phyloP scores from a whole-genome alignment of 2,329 filamentous ascomycete species.

The Trichoderma sp. region DNA sequence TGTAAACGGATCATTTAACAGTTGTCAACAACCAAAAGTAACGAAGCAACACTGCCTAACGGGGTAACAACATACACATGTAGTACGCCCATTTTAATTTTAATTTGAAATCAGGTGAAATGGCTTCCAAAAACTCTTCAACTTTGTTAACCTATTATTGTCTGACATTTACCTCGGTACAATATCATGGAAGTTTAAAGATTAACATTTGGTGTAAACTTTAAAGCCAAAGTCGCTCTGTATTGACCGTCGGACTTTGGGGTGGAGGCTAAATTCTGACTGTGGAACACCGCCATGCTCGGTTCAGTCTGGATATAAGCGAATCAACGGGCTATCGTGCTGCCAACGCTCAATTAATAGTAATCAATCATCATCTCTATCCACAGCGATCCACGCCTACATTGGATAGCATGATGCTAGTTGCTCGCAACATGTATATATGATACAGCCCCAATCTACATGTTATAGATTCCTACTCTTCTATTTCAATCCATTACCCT shows the following conservation, averaged over 20 bases:
- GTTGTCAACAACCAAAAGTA: too few relatives aligned
- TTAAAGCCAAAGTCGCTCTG: not conserved
- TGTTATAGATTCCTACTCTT: not conserved
- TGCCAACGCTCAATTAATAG: not conserved
- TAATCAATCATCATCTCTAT: not conserved
- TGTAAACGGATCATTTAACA: too few relatives aligned
- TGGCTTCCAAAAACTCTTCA: not conserved
- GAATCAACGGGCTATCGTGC: not conserved
- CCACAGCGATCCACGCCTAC: not conserved
- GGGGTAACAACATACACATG: too few relatives aligned
- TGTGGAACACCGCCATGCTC: not conserved
- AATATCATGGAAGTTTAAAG: not conserved
- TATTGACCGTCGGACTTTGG: not conserved
- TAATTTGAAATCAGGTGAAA: not conserved
- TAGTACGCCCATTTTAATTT: too few relatives aligned
- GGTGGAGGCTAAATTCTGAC: slow-evolving; percentile 2
- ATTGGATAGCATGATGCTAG: not conserved
- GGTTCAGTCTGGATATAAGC: not conserved
- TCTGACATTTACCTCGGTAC: not conserved
- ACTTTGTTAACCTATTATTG: not conserved
- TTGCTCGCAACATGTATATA: not conserved
- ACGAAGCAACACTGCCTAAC: too few relatives aligned
- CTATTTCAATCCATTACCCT: fast-evolving
- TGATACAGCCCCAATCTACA: not conserved
- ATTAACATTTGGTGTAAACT: not conserved